phyloP scores from a whole-genome alignment of 2,329 filamentous ascomycete genomes.

The Hypoxylon sp. region DNA sequence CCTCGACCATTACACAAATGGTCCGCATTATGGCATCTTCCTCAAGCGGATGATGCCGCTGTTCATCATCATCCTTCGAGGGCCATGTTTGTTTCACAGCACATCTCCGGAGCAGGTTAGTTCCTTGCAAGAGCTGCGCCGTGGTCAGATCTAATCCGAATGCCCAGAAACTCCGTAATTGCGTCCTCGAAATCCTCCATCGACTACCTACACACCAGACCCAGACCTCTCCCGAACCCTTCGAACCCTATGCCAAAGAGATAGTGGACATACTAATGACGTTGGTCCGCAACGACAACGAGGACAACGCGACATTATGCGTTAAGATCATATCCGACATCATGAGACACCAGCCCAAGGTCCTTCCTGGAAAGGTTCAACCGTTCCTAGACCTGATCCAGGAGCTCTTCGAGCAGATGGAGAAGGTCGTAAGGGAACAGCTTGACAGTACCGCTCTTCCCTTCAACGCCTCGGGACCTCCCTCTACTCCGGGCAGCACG shows the following conservation, averaged over 20 bases:
- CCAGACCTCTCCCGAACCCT: constrained; percentile 74
- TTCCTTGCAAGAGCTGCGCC: background rate
- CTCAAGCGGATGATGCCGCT: constrained; percentile 88
- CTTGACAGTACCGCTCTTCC: constrained; percentile 78
- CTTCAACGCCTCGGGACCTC: constrained; percentile 62
- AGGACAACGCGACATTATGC: constrained; percentile 97
- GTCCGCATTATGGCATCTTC: constrained; percentile 79
- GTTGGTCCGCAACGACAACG: constrained; percentile 89
- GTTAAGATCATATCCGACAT: constrained; percentile 99
- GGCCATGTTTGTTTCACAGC: constrained; percentile 89
- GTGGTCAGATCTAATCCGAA: constrained; percentile 32
- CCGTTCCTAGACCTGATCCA: constrained; percentile 90
- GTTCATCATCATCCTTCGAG: constrained; percentile 84
- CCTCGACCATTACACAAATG: constrained; percentile 85
- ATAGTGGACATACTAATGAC: constrained; percentile 90
- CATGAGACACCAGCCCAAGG: constrained; percentile 89
- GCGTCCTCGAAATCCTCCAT: constrained; percentile 92
- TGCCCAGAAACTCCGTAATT: constrained; percentile 83
- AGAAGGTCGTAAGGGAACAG: constrained; percentile 91
- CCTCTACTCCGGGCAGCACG: constrained; percentile 71
- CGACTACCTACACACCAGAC: constrained; percentile 76
- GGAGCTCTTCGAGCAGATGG: constrained; percentile 95
- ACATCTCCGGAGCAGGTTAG: constrained; percentile 85
- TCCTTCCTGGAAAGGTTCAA: constrained; percentile 80
- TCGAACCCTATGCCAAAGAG: constrained; percentile 88